Evolutionary conservation across 1,284 basidiomycete species (phyloP), one percentile per base, ranked within the genome.

Genomic region (Cryptococcus wingfieldii): DNA sequence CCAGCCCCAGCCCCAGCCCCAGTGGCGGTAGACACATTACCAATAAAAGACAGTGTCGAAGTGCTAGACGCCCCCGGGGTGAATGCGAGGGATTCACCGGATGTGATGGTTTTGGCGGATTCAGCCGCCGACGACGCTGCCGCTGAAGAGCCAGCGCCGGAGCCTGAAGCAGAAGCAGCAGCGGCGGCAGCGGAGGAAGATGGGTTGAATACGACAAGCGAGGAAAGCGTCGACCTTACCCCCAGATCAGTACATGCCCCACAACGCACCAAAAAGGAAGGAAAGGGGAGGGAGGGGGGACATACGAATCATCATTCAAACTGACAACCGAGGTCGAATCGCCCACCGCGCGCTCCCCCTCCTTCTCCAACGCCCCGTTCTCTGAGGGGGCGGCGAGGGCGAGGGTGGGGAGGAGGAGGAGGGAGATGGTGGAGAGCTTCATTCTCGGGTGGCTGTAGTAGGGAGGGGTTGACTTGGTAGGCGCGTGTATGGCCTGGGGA

Each of bases 51-150:
- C 19, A 55, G 48, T 2, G 57, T 59, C 5, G 57, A 55, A 4
- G 50, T 44, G 16, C 53, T 28, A 4, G 57, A 55, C 9, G n/a
- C n/a, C n/a, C n/a, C n/a, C n/a, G 57, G 57, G 39, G 51, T 47
- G 46, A 59, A 55, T 9, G 50, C 47, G 14, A 49, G 45, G 16
- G 50, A 45, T 25, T 58, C 39, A 28, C 56, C 56, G 42, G 49
- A 42, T 0, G 39, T 9, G 16, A 58, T 25, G 6, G 51, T 44
- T 34, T 53, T 38, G 16, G 44, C 5, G 25, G 54, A 47, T 42
- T 38, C n/a, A n/a, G 37, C 45, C 9, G 41, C 41, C 8, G 41
- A n/a, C 9, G 41, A 13, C 19, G 31, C 34, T 10, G 41, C 2
- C 19, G 31, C 34, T 10, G 23, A 19, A 8, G 47, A 34, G 28